These are phyloP conservation scores for Malus sieversii DNA, from an alignment of 306 rosid species.

Conservation along the genomic window DNA sequence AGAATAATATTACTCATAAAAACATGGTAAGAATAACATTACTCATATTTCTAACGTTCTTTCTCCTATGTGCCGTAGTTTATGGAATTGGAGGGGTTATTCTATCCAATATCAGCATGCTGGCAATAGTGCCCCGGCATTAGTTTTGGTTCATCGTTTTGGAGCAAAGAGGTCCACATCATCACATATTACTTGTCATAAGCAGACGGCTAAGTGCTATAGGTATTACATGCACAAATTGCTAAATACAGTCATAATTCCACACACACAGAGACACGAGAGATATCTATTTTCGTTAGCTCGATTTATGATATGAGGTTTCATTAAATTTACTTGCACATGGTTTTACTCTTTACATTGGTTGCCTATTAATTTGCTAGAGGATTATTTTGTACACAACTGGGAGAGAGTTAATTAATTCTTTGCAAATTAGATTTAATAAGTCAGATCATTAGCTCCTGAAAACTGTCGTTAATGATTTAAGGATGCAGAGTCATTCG, in stretches of 20 bases:
- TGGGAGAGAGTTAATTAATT: not conserved
- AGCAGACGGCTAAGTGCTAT: conserved; percentile 28
- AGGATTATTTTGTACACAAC: not conserved
- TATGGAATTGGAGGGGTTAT: conserved; percentile 87
- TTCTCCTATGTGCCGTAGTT: conserved; percentile 25
- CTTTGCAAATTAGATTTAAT: not conserved
- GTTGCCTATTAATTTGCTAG: not conserved
- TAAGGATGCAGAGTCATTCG: not conserved
- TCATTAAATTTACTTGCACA: not conserved
- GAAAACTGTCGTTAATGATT: not conserved
- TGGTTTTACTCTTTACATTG: not conserved
- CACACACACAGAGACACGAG: not conserved
- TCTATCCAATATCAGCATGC: conserved; percentile 71
- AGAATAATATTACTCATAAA: too few species aligned
- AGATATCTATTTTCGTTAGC: not conserved
- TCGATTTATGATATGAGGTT: not conserved
- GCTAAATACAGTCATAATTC: not conserved
- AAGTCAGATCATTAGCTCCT: not conserved
- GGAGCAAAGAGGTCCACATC: conserved; percentile 91
- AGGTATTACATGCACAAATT: conserved; percentile 33
- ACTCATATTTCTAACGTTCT: not conserved
- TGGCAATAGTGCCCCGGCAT: conserved; percentile 71
- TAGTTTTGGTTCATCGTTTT: conserved; percentile 79
- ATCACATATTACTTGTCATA: conserved; percentile 39
- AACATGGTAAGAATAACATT: too few species aligned